Evolutionary conservation across 306 rosid genomes (phyloP).

Genomic region (Benincasa hispida): DNA sequence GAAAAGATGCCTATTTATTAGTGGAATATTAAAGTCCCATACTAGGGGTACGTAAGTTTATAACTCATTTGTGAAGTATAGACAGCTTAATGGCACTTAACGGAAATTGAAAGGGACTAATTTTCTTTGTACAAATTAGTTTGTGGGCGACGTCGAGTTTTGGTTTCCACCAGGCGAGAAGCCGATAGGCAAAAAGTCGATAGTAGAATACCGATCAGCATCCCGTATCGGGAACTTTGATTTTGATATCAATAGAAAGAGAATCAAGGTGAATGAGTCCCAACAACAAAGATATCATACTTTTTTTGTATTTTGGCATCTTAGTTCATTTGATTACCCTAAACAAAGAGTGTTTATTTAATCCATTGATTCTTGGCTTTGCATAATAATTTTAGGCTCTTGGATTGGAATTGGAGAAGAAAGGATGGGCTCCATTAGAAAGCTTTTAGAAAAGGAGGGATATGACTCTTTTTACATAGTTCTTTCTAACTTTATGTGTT

Average conservation of each 20-base stretch:
- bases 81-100: too few relatives aligned
- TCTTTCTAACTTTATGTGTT: background rate
- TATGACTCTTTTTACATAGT: background rate
- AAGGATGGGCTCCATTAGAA: constrained; percentile 72
- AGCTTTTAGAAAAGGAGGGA: constrained; percentile 12
- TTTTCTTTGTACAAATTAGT: constrained; percentile 22
- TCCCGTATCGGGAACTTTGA: constrained; percentile 75
- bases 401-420: constrained; percentile 63
- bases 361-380: background rate
- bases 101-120: too few relatives aligned
- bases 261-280: constrained; percentile 60
- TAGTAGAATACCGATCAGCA: constrained; percentile 82
- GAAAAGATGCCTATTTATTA: constrained; percentile 57
- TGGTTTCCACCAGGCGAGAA: constrained; percentile 73
- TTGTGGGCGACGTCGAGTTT: constrained; percentile 90
- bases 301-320: background rate
- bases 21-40: constrained; percentile 71
- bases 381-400: constrained; percentile 32
- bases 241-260: constrained; percentile 73
- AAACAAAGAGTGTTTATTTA: background rate
- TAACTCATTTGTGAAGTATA: background rate
- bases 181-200: too few relatives aligned
- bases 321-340: background rate
- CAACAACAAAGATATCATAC: background rate
- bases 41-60: constrained; percentile 52